Evolutionary conservation across 768 basidiomycete genomes (phyloP).

Genomic region (Rhizopogon salebrosus): DNA sequence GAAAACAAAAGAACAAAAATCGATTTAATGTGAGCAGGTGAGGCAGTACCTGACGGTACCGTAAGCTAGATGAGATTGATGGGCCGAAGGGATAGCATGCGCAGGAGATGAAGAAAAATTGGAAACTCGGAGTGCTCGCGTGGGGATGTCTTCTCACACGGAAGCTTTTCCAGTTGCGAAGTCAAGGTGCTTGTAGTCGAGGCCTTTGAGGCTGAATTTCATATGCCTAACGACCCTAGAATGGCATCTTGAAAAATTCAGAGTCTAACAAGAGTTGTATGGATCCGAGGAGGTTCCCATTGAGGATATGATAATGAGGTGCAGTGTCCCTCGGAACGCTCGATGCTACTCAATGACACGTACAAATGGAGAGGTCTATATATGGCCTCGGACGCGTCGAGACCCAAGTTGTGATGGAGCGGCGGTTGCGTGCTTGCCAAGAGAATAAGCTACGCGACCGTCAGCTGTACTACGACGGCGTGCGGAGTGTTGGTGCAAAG

Average conservation of each 20-base stretch:
- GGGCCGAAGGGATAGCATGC: no score
- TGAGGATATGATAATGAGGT: no score
- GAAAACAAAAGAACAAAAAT: not conserved
- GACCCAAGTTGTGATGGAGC: not conserved
- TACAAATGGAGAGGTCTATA: not conserved
- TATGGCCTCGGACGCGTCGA: not conserved
- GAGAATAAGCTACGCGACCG: not conserved
- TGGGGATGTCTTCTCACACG: not conserved
- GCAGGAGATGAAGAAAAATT: no score
- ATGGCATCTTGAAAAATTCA: not conserved
- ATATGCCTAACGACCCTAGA: not conserved
- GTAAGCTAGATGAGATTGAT: not conserved
- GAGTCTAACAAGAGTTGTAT: not conserved
- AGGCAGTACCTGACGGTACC: not conserved
- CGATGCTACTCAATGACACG: not conserved
- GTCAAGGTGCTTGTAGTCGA: not conserved
- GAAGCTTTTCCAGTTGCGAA: not conserved
- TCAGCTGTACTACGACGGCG: no score
- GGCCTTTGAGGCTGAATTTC: not conserved
- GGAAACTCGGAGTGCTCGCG: not conserved
- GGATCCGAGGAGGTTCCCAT: not conserved
- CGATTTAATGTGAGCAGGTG: no score
- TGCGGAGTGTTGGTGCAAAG: not conserved
- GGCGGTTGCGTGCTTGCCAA: not conserved
- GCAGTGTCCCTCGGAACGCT: not conserved